Base-by-base conservation (phyloP, 75 land plant species). In the Selaginella moellendorffii region DNA sequence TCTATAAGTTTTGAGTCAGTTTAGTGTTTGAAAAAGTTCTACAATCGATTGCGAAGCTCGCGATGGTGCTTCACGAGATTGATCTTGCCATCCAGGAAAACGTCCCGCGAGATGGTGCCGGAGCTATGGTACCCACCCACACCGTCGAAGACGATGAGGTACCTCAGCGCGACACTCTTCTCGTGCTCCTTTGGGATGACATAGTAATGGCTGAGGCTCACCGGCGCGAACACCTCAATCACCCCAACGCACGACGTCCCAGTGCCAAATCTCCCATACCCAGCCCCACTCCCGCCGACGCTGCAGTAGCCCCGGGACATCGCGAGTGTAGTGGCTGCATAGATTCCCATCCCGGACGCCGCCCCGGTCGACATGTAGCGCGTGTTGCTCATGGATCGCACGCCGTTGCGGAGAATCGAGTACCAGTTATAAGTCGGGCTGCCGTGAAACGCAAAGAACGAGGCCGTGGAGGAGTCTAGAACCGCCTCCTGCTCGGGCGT, bases 391-490 rank as follows among this genome's bases (percentile, higher is more conserved):
- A 71, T 54, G 10, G 62, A 52, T 24, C 73, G 65, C 2, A 71
- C 28, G 0, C 73, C 73, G 27, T 71, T 71, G 26, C 78, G 67
- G 12, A 71, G 52, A 28, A 76, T 76, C 14, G 77, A 76, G 61
- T 66, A 76, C 77, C 77, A 76, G 27, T 76, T 76, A 29, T 69
- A 61, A 28, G 77, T 31, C 12, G 69, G 1, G 53, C 77, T 76
- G 24, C 77, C 77, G 67, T 76, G 77, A 26, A 72, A 76, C 0
- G 77, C 77, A 28, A 76, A 71, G 52, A 76, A 53, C 1, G 77
- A 76, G 0, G 12, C 52, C 17, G 58, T 61, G 18, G 52, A 36
- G 42, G 2, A 18, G 30, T 61, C 58, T 21, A 72, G 71, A 53
- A 53, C 25, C 8, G 74, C 53, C 74, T 76, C 77, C 65, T 30